Percentiles rank a stretch among this genome's conserved stretches.
phyloP scores from a whole-genome alignment of 163 green algal genomes.

The Chloroidium sp. region DNA sequence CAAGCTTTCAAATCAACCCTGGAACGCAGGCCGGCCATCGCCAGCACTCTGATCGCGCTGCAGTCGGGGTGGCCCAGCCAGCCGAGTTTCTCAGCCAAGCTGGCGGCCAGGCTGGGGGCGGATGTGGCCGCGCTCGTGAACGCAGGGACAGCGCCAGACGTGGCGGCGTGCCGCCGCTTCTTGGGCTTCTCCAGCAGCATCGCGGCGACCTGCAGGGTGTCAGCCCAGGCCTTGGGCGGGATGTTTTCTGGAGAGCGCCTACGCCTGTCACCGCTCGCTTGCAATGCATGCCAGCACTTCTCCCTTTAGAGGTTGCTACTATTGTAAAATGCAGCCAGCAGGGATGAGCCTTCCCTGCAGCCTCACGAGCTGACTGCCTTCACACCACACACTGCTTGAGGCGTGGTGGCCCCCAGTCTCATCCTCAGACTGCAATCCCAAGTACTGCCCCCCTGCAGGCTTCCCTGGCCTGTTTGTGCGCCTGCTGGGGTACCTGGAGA shows the following conservation, averaged over 20 bases:
- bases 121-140: background rate
- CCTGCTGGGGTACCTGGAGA: background rate
- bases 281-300: too few relatives aligned
- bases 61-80: conserved; percentile 3
- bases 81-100: background rate
- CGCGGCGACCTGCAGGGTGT: background rate
- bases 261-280: too few relatives aligned
- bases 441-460: background rate
- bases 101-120: background rate
- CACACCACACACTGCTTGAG: too few relatives aligned
- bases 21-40: conserved; percentile 6
- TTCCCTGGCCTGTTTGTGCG: background rate
- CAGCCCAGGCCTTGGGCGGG: background rate
- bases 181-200: conserved; percentile 1
- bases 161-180: background rate
- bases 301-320: too few relatives aligned
- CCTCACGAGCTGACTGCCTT: too few relatives aligned
- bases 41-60: conserved; percentile 4
- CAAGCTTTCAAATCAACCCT: too few relatives aligned
- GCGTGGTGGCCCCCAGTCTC: too few relatives aligned
- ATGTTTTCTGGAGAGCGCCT: background rate
- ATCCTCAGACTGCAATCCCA: too few relatives aligned
- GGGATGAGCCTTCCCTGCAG: too few relatives aligned
- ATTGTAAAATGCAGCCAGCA: too few relatives aligned
- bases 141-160: background rate